Percentiles rank a stretch among this genome's conserved stretches.
phyloP scores from a whole-genome alignment of 2,329 filamentous ascomycete species.

The Meredithiella fracta region DNA sequence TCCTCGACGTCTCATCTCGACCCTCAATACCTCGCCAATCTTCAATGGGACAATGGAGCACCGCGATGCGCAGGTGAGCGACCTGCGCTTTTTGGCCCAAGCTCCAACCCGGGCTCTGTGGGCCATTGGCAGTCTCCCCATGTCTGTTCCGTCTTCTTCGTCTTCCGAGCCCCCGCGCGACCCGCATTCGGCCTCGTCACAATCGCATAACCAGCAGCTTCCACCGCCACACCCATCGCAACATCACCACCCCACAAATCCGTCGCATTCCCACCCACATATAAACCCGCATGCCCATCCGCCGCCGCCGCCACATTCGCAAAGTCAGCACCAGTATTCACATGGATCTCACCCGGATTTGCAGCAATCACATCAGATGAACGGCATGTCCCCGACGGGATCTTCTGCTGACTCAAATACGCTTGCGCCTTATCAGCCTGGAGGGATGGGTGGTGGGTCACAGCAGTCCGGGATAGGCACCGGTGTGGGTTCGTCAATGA shows the following conservation, averaged over 20 bases:
- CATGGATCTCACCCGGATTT: neutral
- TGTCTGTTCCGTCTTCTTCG: conserved; percentile 22
- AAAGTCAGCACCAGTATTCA: conserved; percentile 1
- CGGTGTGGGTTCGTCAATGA: neutral
- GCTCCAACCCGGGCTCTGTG: conserved; percentile 21
- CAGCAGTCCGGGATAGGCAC: neutral
- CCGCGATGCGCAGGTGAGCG: conserved; percentile 37
- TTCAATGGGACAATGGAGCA: conserved; percentile 30
- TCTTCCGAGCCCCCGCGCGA: conserved; percentile 35
- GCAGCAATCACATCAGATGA: conserved; percentile 2
- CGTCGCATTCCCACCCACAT: conserved; percentile 4
- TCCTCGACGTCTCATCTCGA: neutral
- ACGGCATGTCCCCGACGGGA: neutral
- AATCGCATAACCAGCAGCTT: conserved; percentile 22
- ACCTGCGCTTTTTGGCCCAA: conserved; percentile 35
- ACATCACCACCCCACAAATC: conserved; percentile 7
- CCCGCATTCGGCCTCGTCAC: conserved; percentile 14
- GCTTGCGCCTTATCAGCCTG: conserved; percentile 3
- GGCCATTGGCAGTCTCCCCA: conserved; percentile 16
- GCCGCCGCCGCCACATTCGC: conserved; percentile 3
- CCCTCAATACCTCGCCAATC: neutral
- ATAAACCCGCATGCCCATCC: neutral
- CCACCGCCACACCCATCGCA: neutral
- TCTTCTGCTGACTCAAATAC: neutral
- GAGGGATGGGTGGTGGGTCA: neutral